phyloP scores from a whole-genome alignment of 73 alveolate species.

The Symbiodinium natans region DNA sequence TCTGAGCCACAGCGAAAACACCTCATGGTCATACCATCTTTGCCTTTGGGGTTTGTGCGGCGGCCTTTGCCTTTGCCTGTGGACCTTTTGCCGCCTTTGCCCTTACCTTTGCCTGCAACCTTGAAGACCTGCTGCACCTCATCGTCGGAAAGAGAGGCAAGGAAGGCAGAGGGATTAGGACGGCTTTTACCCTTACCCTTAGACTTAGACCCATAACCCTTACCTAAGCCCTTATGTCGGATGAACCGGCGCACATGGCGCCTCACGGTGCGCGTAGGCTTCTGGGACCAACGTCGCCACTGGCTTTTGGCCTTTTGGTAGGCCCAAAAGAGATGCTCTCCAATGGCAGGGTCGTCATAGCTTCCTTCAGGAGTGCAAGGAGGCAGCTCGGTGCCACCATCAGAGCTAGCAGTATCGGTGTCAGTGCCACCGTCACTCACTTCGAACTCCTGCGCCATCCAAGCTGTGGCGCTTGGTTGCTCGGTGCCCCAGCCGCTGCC shows the following conservation, averaged over 20 bases:
- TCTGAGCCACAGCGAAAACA: neutral
- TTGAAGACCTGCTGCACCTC: neutral
- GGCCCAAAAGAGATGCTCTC: constrained; percentile 27
- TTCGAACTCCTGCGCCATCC: too few species aligned
- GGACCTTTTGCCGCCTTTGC: constrained; percentile 1
- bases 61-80: constrained; percentile 31
- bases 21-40: neutral
- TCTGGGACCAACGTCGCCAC: neutral
- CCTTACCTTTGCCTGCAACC: neutral
- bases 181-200: neutral
- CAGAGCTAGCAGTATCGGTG: neutral
- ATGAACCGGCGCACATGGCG: neutral
- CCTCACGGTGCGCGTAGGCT: neutral
- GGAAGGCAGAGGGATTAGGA: neutral
- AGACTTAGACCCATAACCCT: neutral
- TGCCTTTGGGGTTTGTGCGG: neutral
- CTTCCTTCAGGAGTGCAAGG: neutral
- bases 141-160: neutral
- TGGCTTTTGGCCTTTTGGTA: neutral
- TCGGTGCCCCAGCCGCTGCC: too few species aligned
- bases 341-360: neutral
- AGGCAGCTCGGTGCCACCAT: neutral
- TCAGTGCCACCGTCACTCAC: neutral
- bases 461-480: too few species aligned
- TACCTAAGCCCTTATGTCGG: constrained; percentile 1